phyloP scores from a whole-genome alignment of 768 basidiomycete genomes.

The Termitomyces sp. region DNA sequence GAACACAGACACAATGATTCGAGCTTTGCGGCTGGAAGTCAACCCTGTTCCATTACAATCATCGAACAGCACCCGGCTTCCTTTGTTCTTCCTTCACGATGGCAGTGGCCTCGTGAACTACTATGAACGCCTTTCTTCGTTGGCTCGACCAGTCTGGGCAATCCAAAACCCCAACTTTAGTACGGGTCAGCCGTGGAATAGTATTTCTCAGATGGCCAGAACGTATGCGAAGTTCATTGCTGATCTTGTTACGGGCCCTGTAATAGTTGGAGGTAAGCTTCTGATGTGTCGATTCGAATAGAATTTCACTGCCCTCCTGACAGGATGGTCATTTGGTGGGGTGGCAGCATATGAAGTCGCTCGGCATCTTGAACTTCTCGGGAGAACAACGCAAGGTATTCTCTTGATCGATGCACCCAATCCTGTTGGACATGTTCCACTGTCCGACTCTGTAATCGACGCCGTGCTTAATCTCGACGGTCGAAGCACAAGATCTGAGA shows the following conservation, averaged over 20 bases:
- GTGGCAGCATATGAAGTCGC: conserved; percentile 65
- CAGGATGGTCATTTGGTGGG: conserved; percentile 81
- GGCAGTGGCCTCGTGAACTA: conserved; percentile 60
- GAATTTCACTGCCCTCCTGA: not conserved
- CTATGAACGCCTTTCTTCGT: conserved; percentile 37
- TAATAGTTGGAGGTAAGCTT: conserved; percentile 57
- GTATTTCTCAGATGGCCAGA: conserved; percentile 45
- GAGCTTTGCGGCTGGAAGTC: conserved; percentile 19
- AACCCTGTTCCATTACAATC: conserved; percentile 33
- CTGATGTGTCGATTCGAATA: not conserved
- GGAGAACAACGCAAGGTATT: conserved; percentile 46
- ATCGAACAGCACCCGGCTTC: conserved; percentile 20
- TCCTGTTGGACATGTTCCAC: conserved; percentile 45
- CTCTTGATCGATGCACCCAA: conserved; percentile 64
- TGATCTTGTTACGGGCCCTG: conserved; percentile 26
- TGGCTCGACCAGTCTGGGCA: conserved; percentile 55
- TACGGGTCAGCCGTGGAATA: conserved; percentile 39
- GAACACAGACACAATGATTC: conserved; percentile 9
- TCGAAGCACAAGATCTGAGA: conserved; percentile 21
- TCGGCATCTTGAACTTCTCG: conserved; percentile 39
- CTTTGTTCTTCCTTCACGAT: conserved; percentile 67
- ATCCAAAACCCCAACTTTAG: conserved; percentile 53
- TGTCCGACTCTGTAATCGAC: conserved; percentile 51
- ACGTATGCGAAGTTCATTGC: conserved; percentile 41
- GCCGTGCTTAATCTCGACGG: conserved; percentile 30